Evolutionary conservation across 768 basidiomycete genomes (phyloP), one percentile per base, ranked within the genome.

Genomic region (Coprinellus micaceus): DNA sequence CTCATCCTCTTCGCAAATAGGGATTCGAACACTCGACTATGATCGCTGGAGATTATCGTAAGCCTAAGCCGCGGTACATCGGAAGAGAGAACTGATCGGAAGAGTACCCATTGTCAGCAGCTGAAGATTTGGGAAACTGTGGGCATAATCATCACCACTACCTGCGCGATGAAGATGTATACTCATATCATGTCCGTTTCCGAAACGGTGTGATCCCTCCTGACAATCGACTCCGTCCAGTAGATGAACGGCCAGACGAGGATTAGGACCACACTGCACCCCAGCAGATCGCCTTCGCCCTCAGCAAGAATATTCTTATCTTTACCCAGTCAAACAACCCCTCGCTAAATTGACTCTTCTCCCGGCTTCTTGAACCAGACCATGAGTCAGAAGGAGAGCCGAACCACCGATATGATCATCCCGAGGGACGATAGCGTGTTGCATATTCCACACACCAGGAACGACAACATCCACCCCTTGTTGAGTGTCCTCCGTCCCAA

Each of bases 401-500:
- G 6, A 2, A 52, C 7, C 15, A n/a, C 5, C 9, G 19, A 5
- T 2, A 19, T 30, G 17, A 37, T n/a, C 10, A 37, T 30, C 9
- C 21, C n/a, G 29, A 60, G 6, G 36, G 45, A 41, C 17, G 57
- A 17, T 13, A 46, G 7, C n/a, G 58, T 56, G 19, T 60, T 55
- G 36, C 13, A 17, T 7, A 60, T 57, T 12, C 57, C 24, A 44
- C 58, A 51, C 4, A 45, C 7, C n/a, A 57, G 17, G 29, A 60
- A 45, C 26, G 57, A 60, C 17, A 21, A 47, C 13, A 30, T 36
- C 58, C 58, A 60, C 25, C 44, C 55, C 2, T 47, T 47, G 22
- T 47, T 57, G 10, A 60, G 44, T 29, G 11, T 56, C 13, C 58
- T 26, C 58, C 58, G 57, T 19, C 58, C 58, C 22, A 57, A 60